phyloP scores from a whole-genome alignment of 768 basidiomycete genomes.

The Suillus brevipes region DNA sequence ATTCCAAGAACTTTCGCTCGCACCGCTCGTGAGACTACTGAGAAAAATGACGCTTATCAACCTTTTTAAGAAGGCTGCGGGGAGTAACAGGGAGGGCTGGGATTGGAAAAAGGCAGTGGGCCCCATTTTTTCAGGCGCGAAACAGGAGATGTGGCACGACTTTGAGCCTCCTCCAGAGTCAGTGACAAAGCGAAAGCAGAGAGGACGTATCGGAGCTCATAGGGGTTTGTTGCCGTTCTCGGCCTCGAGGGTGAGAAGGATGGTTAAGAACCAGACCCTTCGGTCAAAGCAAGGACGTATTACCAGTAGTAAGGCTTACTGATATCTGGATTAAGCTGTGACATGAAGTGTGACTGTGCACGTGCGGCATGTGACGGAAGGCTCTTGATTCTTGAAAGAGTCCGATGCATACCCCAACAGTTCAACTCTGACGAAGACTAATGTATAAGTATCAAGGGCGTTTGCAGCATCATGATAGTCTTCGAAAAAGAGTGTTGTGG shows the following conservation, averaged over 20 bases:
- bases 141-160: conserved; percentile 21
- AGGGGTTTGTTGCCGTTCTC: conserved; percentile 17
- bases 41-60: conserved; percentile 19
- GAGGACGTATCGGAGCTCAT: background rate
- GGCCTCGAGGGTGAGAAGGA: conserved; percentile 27
- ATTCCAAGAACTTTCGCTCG: conserved; percentile 17
- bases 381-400: no score
- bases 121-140: conserved; percentile 20
- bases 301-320: no score
- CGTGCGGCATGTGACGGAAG: no score
- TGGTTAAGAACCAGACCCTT: background rate
- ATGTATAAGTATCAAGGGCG: no score
- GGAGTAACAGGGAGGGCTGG: conserved; percentile 19
- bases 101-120: conserved; percentile 22
- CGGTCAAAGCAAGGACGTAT: background rate
- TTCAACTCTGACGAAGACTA: background rate
- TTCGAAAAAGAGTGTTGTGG: background rate
- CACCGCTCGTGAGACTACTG: conserved; percentile 25
- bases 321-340: no score
- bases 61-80: conserved; percentile 23
- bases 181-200: background rate
- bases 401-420: no score
- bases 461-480: background rate
- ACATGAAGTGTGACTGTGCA: no score
- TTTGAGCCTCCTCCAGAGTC: background rate